Conservation (phyloP, 768 basidiomycete genomes). For the Mycena alexandri region DNA sequence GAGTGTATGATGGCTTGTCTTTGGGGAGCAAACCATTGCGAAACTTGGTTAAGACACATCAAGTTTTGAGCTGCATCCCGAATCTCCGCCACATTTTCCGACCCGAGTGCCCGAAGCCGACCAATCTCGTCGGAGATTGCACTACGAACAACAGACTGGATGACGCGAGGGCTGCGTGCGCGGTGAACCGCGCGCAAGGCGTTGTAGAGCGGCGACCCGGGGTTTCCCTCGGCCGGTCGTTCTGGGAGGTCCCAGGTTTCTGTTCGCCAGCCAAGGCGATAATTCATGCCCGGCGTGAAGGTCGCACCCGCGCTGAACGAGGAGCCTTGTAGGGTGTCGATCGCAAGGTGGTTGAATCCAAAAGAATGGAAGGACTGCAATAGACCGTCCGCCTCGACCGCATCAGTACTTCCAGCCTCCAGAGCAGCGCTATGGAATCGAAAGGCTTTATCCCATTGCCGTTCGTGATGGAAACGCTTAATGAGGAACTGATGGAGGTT, state of each 20-base stretch:
- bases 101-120: slow-evolving; percentile 72
- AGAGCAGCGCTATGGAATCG: slow-evolving; percentile 88
- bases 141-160: slow-evolving; percentile 63
- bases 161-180: slow-evolving; percentile 68
- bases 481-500: slow-evolving; percentile 87
- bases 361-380: slow-evolving; percentile 87
- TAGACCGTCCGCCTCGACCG: slow-evolving; percentile 70
- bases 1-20: slow-evolving; percentile 50
- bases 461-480: slow-evolving; percentile 91
- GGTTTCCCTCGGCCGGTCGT: slow-evolving; percentile 53
- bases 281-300: slow-evolving; percentile 65
- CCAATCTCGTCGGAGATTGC: slow-evolving; percentile 72
- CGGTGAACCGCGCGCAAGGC: slow-evolving; percentile 87
- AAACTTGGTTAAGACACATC: slow-evolving; percentile 85
- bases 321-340: slow-evolving; percentile 67
- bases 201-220: slow-evolving; percentile 77
- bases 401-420: slow-evolving; percentile 66
- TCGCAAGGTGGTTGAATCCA: slow-evolving; percentile 92
- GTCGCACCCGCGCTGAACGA: slow-evolving; percentile 49
- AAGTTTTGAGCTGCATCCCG: slow-evolving; percentile 76
- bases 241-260: slow-evolving; percentile 96
- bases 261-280: slow-evolving; percentile 93
- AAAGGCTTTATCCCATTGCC: slow-evolving; percentile 93
- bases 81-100: slow-evolving; percentile 86
- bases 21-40: slow-evolving; percentile 64